These are phyloP conservation scores for Pyricularia pennisetigena DNA, from an alignment of 2,329 filamentous ascomycete species.

Conservation along the genomic window DNA sequence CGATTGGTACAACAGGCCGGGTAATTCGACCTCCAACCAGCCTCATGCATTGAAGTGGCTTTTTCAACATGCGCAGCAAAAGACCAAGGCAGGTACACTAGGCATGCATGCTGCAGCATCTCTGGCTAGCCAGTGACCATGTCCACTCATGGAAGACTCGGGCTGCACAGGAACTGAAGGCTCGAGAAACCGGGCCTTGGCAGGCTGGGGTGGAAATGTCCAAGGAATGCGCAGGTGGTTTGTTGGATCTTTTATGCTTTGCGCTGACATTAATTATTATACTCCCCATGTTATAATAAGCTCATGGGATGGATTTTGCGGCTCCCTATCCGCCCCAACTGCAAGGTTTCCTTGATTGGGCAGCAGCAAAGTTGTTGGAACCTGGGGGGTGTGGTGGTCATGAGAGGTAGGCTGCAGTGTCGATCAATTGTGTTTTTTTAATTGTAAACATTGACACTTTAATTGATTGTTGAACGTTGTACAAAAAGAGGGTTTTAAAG, in stretches of 20 bases:
- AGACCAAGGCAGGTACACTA: not conserved
- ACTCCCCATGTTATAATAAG: not conserved
- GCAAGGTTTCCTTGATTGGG: not conserved
- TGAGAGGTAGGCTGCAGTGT: not conserved
- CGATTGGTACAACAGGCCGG: not conserved
- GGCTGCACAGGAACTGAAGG: not conserved
- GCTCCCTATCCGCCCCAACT: not conserved
- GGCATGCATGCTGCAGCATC: not conserved
- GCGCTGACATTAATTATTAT: not conserved
- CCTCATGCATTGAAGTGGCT: not conserved
- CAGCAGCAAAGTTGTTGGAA: not conserved
- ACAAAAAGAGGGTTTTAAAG: not conserved
- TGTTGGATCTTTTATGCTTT: not conserved
- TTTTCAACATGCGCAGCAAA: not conserved
- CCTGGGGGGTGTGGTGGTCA: not conserved
- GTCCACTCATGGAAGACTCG: not conserved
- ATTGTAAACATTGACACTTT: not conserved
- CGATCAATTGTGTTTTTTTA: not conserved
- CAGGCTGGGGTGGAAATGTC: not conserved
- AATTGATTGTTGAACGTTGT: not conserved
- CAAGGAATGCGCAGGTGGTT: not conserved
- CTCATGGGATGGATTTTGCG: not conserved
- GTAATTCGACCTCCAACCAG: not conserved
- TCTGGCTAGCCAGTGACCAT: not conserved
- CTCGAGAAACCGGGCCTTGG: not conserved